phyloP scores from a whole-genome alignment of 2,329 filamentous ascomycete genomes.

The Coniochaeta prunicola region DNA sequence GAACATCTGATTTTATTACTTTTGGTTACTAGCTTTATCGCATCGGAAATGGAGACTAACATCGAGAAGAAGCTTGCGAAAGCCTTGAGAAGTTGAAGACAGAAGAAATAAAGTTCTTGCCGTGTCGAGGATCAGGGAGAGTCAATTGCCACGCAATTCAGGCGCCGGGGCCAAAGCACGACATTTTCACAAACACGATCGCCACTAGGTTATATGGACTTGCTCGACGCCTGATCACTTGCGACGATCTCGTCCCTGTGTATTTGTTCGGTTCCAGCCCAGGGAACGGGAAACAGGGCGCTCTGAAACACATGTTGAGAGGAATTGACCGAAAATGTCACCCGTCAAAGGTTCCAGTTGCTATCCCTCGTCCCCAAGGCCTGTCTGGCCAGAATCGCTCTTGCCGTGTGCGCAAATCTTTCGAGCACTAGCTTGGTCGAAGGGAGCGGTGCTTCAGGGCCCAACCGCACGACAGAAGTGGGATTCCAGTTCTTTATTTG shows the following conservation, averaged over 20 bases:
- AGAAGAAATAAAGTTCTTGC: background rate
- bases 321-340: background rate
- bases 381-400: no score
- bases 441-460: background rate
- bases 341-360: background rate
- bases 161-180: background rate
- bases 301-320: background rate
- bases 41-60: background rate
- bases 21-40: background rate
- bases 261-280: background rate
- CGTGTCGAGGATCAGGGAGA: conserved; percentile 1
- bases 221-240: background rate
- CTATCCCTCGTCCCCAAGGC: background rate
- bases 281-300: background rate
- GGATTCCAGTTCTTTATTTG: background rate
- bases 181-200: background rate
- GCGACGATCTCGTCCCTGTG: background rate
- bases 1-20: no score
- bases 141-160: background rate
- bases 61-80: background rate
- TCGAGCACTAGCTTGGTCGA: background rate
- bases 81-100: background rate
- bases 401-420: background rate
- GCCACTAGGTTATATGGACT: background rate
- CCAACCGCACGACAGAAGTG: background rate